These are phyloP conservation scores for Lasiodiplodia citricola DNA, from an alignment of 2,329 filamentous ascomycete species.

Conservation along the genomic window DNA sequence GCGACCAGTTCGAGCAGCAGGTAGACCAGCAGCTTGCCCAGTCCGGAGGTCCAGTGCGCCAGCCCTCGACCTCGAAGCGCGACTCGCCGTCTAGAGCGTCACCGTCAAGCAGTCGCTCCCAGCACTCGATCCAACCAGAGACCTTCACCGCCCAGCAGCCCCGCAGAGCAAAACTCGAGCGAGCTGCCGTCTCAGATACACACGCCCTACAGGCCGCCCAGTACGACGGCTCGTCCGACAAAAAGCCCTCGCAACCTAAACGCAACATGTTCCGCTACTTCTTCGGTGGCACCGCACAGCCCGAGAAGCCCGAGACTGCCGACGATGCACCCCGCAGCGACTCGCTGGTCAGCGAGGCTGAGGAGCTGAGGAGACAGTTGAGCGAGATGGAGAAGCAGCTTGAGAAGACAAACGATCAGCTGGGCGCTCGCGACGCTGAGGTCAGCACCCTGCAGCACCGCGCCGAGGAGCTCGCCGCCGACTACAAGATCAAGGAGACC, in stretches of 20 bases:
- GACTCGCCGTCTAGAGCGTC: constrained; percentile 14
- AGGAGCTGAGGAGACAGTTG: constrained; percentile 27
- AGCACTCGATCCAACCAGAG: constrained; percentile 2
- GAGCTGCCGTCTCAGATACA: constrained; percentile 29
- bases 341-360: constrained; percentile 13
- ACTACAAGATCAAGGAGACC: constrained; percentile 31
- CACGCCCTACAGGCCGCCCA: constrained; percentile 36
- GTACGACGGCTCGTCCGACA: constrained; percentile 30
- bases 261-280: constrained; percentile 49
- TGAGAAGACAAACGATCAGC: constrained; percentile 40
- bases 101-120: neutral
- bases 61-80: constrained; percentile 33
- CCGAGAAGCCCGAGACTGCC: constrained; percentile 27
- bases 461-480: constrained; percentile 31
- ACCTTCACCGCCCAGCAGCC: neutral
- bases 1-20: constrained; percentile 25
- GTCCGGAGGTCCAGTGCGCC: constrained; percentile 27
- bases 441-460: constrained; percentile 39
- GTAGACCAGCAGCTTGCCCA: constrained; percentile 8
- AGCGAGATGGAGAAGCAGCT: constrained; percentile 33
- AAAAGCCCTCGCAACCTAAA: constrained; percentile 26
- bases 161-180: constrained; percentile 4
- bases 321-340: constrained; percentile 15
- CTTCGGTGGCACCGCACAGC: constrained; percentile 36
- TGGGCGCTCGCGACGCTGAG: constrained; percentile 33